Percentiles rank a stretch among this genome's conserved stretches.
Evolutionary conservation across 1,139 yeast genomes (phyloP).

Genomic region (Suhomyces atakaporum): DNA sequence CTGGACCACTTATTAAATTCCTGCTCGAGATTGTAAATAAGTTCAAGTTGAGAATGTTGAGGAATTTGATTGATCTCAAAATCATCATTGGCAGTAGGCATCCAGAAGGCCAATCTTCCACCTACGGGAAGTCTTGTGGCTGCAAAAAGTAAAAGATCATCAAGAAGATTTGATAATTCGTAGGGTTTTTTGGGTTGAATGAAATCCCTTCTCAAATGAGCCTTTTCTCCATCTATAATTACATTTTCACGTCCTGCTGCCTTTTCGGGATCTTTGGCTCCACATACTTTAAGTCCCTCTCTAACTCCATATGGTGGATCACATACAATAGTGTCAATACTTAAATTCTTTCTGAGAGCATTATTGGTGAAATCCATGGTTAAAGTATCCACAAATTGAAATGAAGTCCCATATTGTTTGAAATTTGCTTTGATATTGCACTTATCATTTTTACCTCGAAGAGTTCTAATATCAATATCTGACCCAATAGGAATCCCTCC

Average conservation of each 20-base stretch:
- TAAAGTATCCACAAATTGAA: conserved; percentile 68
- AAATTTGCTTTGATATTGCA: conserved; percentile 65
- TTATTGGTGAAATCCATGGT: conserved; percentile 96
- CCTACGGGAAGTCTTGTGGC: conserved; percentile 67
- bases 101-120: conserved; percentile 93
- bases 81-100: conserved; percentile 96
- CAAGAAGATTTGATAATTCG: conserved; percentile 71
- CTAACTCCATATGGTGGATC: conserved; percentile 99
- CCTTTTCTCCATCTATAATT: conserved; percentile 74
- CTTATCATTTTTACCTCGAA: conserved; percentile 65
- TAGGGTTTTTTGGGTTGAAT: conserved; percentile 93
- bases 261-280: conserved; percentile 65
- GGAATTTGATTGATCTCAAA: conserved; percentile 75
- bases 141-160: conserved; percentile 74
- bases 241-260: conserved; percentile 68
- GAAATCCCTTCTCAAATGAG: conserved; percentile 77
- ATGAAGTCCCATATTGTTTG: conserved; percentile 64
- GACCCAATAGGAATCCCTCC: conserved; percentile 86
- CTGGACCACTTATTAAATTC: conserved; percentile 93
- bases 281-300: conserved; percentile 92
- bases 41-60: conserved; percentile 69
- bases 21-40: conserved; percentile 77
- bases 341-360: conserved; percentile 64
- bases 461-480: conserved; percentile 85
- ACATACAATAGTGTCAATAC: conserved; percentile 80